A percentile compares a stretch with the other conserved stretches of the same genome.
Evolutionary conservation across 164 flowering plant species (phyloP).

Genomic region (Santalum album): DNA sequence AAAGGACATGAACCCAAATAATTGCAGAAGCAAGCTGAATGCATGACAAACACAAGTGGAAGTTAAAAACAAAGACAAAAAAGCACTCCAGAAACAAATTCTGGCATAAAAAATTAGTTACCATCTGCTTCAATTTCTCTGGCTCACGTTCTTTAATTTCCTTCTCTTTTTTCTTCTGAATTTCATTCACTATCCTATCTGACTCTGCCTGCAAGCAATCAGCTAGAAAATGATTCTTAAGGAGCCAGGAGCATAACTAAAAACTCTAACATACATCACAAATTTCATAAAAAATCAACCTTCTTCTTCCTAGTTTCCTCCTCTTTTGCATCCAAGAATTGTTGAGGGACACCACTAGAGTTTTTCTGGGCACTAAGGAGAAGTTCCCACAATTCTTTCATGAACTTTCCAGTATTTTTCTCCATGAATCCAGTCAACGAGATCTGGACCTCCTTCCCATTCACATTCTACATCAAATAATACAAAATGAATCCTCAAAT

Average conservation of each 20-base stretch:
- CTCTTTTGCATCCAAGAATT: conserved; percentile 88
- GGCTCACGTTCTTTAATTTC: conserved; percentile 29
- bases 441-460: conserved; percentile 91
- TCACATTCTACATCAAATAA: conserved; percentile 48
- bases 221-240: no score
- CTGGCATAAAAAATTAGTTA: conserved; percentile 17
- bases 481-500: not conserved
- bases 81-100: conserved; percentile 19
- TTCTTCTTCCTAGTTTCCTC: conserved; percentile 77
- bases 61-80: conserved; percentile 43
- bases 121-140: not conserved
- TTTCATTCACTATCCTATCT: conserved; percentile 62
- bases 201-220: conserved; percentile 54
- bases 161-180: conserved; percentile 63
- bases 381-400: conserved; percentile 92
- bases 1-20: conserved; percentile 99
- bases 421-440: conserved; percentile 96
- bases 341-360: conserved; percentile 93
- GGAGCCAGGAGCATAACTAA: not conserved
- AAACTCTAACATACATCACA: not conserved
- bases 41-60: conserved; percentile 51
- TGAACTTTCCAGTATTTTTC: conserved; percentile 91
- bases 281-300: conserved; percentile 25
- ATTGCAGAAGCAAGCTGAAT: conserved; percentile 99
- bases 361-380: conserved; percentile 87